Percentiles rank a stretch among this genome's conserved stretches.
These are phyloP conservation scores for Neonectria hederae DNA, from an alignment of 2,329 filamentous ascomycete species.

Conservation along the genomic window DNA sequence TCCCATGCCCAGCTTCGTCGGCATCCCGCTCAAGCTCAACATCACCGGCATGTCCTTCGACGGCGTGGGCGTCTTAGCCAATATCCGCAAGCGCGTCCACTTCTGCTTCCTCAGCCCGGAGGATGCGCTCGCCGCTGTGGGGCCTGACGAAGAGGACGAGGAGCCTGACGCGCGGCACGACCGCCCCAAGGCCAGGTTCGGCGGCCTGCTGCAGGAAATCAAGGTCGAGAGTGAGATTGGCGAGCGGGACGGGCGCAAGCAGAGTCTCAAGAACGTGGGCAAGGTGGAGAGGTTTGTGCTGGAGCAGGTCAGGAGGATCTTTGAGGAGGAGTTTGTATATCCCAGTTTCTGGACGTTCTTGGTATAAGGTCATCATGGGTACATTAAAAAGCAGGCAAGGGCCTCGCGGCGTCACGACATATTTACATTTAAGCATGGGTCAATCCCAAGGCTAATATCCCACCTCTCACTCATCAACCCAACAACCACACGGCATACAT, in stretches of 20 bases:
- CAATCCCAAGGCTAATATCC: conserved; percentile 19
- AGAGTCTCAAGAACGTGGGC: conserved; percentile 96
- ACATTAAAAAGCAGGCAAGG: conserved; percentile 32
- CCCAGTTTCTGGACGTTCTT: conserved; percentile 99
- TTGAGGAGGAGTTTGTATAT: conserved; percentile 98
- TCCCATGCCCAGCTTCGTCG: conserved; percentile 97
- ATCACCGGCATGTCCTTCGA: conserved; percentile 97
- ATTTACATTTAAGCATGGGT: conserved; percentile 4
- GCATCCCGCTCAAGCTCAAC: conserved; percentile 91
- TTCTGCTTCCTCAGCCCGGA: conserved; percentile 96
- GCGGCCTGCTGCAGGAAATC: conserved; percentile 89
- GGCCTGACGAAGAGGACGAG: conserved; percentile 54
- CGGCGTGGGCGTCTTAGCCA: conserved; percentile 89
- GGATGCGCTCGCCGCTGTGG: conserved; percentile 81
- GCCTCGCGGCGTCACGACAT: conserved; percentile 10
- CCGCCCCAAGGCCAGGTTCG: conserved; percentile 57
- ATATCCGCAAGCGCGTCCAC: conserved; percentile 88
- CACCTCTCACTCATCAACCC: conserved; percentile 4
- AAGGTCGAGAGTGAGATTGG: conserved; percentile 98
- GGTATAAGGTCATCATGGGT: conserved; percentile 62
- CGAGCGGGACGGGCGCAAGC: conserved; percentile 87
- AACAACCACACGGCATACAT: not conserved
- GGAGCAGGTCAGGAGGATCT: conserved; percentile 95
- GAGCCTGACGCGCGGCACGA: conserved; percentile 38
- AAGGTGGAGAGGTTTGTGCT: conserved; percentile 98